Base-by-base conservation (phyloP, 495 filamentous ascomycete genomes). In the Penicillium turbatum region DNA sequence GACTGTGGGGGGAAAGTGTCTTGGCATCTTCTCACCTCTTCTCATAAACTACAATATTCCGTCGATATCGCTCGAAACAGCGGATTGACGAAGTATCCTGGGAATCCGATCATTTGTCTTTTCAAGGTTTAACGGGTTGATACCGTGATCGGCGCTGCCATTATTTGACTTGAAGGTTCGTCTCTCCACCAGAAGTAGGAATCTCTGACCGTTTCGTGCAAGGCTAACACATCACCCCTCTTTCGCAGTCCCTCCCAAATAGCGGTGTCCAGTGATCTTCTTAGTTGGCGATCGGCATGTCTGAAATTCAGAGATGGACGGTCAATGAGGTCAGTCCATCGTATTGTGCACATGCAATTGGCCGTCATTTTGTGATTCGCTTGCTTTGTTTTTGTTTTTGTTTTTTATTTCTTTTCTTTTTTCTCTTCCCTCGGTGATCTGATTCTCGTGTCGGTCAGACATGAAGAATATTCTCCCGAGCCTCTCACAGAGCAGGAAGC, bases 221-320 rank as follows among this genome's bases (percentile, higher is more conserved):
- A 30, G 39, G 15, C 49, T 51, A 42, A 24, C 17, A 30, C 11
- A 44, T 44, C 36, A 32, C 45, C 36, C 26, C 41, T 30, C 54
- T 26, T 24, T 4, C 15, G 40, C 35, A 45, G 34, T 12, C 15
- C 15, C 35, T 43, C 54, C 41, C 45, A 60, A 60, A 56, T 42
- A 61, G 59, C 59, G 59, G 59, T 61, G 59, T 57, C 54, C 42
- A 41, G 35, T 37, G 35, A 24, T 4, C 41, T 31, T 21, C 6
- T 26, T 10, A n/a, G 12, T 32, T 31, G 31, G 41, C 27, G 59
- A 60, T 65, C 62, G 53, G 53, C 62, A 75, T 75, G 67, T 59
- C 66, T 27, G 60, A 61, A 48, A 61, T 74, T 59, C 65, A 68
- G 53, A 69, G 59, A 50, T 77, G 72, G 74, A 72, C 71, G 50